phyloP scores from a whole-genome alignment of 768 basidiomycete genomes.

The Lactarius tabidus region DNA sequence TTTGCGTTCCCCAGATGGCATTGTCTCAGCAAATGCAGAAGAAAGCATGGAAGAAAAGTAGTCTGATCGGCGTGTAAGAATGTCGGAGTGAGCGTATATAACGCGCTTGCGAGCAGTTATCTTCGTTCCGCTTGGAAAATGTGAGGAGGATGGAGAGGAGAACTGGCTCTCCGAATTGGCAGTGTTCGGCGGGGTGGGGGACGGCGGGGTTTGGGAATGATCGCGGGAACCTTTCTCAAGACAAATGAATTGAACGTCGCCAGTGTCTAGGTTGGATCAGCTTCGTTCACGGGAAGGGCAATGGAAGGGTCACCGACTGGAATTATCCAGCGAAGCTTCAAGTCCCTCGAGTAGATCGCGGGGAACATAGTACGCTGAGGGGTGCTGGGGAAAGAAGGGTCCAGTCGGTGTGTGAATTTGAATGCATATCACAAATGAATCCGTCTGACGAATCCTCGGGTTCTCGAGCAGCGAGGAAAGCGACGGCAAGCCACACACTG shows the following conservation, averaged over 20 bases:
- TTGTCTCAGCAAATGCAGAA: constrained; percentile 64
- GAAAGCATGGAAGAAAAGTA: constrained; percentile 74
- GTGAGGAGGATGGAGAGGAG: constrained; percentile 40
- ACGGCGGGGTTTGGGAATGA: constrained; percentile 29
- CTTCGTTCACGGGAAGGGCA: background rate
- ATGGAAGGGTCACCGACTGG: constrained; percentile 41
- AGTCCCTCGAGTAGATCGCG: constrained; percentile 63
- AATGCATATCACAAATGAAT: constrained; percentile 69
- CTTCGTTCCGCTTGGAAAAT: constrained; percentile 40
- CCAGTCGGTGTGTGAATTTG: constrained; percentile 61
- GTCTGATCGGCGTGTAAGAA: constrained; percentile 67
- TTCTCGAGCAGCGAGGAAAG: constrained; percentile 60
- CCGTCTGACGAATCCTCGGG: constrained; percentile 50
- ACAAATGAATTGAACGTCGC: constrained; percentile 74
- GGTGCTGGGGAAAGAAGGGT: constrained; percentile 60
- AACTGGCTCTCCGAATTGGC: constrained; percentile 34
- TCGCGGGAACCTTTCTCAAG: constrained; percentile 47
- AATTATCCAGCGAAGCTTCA: constrained; percentile 67
- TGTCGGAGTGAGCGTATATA: constrained; percentile 77
- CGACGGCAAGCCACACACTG: constrained; percentile 62
- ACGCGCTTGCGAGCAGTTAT: constrained; percentile 63
- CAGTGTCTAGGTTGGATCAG: constrained; percentile 47
- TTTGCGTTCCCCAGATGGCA: constrained; percentile 47
- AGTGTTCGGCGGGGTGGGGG: constrained; percentile 31
- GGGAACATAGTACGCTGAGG: constrained; percentile 61